Evolutionary conservation across 306 rosid genomes (phyloP).

Genomic region (Carpinus viminea): DNA sequence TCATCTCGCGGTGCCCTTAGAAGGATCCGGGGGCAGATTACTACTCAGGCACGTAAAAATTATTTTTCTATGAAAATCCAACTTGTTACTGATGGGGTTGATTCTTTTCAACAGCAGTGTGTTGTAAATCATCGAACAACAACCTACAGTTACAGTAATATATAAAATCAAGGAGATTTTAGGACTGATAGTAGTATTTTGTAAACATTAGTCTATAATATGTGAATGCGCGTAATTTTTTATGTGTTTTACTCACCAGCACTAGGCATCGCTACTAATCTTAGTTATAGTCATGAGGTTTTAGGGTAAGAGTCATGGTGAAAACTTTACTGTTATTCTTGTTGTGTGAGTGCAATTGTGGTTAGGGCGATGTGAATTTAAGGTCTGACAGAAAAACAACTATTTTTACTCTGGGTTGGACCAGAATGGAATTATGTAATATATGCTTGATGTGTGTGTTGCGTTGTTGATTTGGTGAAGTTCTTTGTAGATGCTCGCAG

Average conservation of each 20-base stretch:
- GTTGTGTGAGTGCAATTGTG: slow-evolving; percentile 9
- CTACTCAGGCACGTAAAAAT: slow-evolving; percentile 47
- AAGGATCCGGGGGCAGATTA: slow-evolving; percentile 56
- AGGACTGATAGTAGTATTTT: too few relatives aligned
- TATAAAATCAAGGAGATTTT: too few relatives aligned
- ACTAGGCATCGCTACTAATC: neutral
- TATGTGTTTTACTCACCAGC: neutral
- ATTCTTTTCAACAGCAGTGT: neutral
- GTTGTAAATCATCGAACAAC: neutral
- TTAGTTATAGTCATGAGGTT: neutral
- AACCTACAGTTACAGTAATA: too few relatives aligned
- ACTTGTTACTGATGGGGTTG: neutral
- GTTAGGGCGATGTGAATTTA: neutral
- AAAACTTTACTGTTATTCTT: neutral
- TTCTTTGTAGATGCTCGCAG: neutral
- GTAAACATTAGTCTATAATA: too few relatives aligned
- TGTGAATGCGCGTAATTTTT: too few relatives aligned
- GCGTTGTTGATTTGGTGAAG: neutral
- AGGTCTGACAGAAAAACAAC: neutral
- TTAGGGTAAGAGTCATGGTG: neutral
- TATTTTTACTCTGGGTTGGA: neutral
- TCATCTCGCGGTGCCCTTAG: slow-evolving; percentile 54
- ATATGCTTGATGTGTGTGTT: neutral
- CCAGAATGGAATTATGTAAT: neutral
- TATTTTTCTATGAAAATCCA: neutral